phyloP scores from a whole-genome alignment of 305 asterid species.

The Rubia occidens region DNA sequence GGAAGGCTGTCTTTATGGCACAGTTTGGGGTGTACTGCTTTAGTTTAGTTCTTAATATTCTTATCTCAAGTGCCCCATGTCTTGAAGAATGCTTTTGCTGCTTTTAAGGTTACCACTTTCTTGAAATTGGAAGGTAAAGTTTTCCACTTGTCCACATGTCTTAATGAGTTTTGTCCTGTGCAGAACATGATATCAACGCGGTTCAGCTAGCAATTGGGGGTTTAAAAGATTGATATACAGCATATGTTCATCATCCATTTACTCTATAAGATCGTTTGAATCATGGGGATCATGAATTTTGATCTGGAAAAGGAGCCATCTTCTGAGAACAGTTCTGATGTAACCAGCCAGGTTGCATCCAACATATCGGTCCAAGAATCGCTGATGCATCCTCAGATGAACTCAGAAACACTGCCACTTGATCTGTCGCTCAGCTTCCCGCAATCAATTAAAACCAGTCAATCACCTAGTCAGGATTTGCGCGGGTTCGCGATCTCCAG shows the following conservation, averaged over 20 bases:
- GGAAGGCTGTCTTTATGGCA: not conserved
- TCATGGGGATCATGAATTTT: constrained; percentile 33
- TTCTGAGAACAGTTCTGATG: constrained; percentile 28
- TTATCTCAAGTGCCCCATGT: not conserved
- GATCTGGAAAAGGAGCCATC: constrained; percentile 34
- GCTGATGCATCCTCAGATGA: constrained; percentile 12
- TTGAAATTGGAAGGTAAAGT: constrained; percentile 1
- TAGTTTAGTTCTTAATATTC: not conserved
- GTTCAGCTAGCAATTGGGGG: not conserved
- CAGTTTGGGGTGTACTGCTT: not conserved
- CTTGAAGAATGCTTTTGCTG: not conserved
- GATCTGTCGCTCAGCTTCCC: constrained; percentile 38
- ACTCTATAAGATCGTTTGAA: constrained; percentile 1
- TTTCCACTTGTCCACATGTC: constrained; percentile 4
- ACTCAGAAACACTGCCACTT: constrained; percentile 31
- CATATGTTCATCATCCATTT: constrained; percentile 10
- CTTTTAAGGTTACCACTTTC: not conserved
- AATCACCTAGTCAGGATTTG: constrained; percentile 20
- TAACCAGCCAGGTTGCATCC: constrained; percentile 34
- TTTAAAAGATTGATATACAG: constrained; percentile 1
- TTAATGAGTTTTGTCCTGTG: constrained; percentile 6
- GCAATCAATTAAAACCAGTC: constrained; percentile 11
- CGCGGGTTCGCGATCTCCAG: constrained; percentile 32
- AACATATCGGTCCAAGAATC: constrained; percentile 30
- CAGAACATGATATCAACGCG: constrained; percentile 13